Evolutionary conservation across 1,139 yeast genomes (phyloP).

Genomic region (Meyerozyma carpophila): DNA sequence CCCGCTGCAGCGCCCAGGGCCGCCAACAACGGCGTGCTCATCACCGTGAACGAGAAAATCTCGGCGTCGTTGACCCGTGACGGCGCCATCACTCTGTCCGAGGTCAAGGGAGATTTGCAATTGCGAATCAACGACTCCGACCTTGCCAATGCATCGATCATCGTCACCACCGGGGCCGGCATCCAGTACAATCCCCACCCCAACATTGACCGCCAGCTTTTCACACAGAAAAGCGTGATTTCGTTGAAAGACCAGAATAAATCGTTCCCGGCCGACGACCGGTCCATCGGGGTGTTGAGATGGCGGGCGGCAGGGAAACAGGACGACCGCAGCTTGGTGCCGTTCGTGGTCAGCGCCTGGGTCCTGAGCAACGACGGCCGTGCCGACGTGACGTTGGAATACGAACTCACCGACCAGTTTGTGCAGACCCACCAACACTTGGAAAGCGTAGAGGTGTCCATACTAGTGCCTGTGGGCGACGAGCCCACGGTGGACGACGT

Average conservation of each 20-base stretch:
- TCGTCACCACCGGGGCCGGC: constrained; percentile 48
- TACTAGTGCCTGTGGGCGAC: constrained; percentile 56
- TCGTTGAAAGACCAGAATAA: constrained; percentile 73
- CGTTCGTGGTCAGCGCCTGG: constrained; percentile 83
- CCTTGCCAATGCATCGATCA: constrained; percentile 60
- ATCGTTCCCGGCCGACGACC: constrained; percentile 88
- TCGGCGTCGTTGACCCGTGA: constrained; percentile 79
- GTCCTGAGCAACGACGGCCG: constrained; percentile 57
- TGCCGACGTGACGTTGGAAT: constrained; percentile 81
- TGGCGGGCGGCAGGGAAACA: constrained; percentile 71
- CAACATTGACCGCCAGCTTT: constrained; percentile 77
- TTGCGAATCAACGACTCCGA: constrained; percentile 74
- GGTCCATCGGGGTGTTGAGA: constrained; percentile 83
- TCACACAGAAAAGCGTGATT: constrained; percentile 52
- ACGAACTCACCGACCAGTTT: constrained; percentile 54
- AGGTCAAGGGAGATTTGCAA: constrained; percentile 87
- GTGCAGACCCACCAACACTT: constrained; percentile 28
- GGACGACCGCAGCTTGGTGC: constrained; percentile 57
- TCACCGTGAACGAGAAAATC: constrained; percentile 72
- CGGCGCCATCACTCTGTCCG: constrained; percentile 69
- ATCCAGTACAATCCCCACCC: constrained; percentile 92
- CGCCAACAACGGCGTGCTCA: constrained; percentile 70
- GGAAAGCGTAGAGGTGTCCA: constrained; percentile 48
- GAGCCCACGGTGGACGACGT: constrained; percentile 51
- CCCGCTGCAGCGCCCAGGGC: constrained; percentile 29